Conservation (phyloP, 768 basidiomycete genomes). For the Filobasidium floriforme region DNA sequence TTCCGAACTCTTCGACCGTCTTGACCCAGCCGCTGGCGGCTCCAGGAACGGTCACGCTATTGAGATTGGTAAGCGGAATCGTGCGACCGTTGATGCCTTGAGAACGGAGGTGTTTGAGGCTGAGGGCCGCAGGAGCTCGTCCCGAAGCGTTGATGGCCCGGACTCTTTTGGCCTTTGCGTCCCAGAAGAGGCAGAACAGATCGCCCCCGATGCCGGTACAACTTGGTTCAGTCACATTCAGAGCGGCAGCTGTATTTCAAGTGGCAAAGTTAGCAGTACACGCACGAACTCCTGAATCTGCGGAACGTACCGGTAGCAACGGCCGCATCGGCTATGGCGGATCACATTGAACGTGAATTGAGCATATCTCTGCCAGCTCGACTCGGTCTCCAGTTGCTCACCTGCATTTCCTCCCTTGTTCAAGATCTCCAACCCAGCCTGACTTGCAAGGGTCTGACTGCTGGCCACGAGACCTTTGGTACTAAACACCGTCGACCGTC, state of each 20-base stretch:
- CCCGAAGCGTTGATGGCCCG: conserved; percentile 91
- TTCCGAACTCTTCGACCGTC: conserved; percentile 73
- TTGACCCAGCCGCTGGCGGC: conserved; percentile 95
- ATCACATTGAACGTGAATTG: conserved; percentile 35
- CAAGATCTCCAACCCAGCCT: conserved; percentile 85
- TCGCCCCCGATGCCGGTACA: conserved; percentile 63
- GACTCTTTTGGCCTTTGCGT: conserved; percentile 71
- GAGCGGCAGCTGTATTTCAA: conserved; percentile 56
- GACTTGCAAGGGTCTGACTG: conserved; percentile 82
- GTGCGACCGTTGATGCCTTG: conserved; percentile 60
- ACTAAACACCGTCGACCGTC: conserved; percentile 76
- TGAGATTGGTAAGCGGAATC: conserved; percentile 74
- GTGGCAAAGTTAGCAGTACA: neutral
- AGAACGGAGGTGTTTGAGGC: conserved; percentile 61
- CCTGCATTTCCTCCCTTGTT: conserved; percentile 84
- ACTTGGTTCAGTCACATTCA: conserved; percentile 73
- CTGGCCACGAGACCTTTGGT: conserved; percentile 79
- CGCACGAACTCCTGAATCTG: neutral
- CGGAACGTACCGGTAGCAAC: conserved; percentile 57
- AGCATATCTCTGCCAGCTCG: neutral
- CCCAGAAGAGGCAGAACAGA: conserved; percentile 79
- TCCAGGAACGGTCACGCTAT: conserved; percentile 66
- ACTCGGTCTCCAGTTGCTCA: neutral
- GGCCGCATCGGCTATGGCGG: conserved; percentile 65
- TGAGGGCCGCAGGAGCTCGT: conserved; percentile 69